Base-by-base conservation (phyloP, 225 moss, liverwort and hornwort species). In the Lunularia cruciata region DNA sequence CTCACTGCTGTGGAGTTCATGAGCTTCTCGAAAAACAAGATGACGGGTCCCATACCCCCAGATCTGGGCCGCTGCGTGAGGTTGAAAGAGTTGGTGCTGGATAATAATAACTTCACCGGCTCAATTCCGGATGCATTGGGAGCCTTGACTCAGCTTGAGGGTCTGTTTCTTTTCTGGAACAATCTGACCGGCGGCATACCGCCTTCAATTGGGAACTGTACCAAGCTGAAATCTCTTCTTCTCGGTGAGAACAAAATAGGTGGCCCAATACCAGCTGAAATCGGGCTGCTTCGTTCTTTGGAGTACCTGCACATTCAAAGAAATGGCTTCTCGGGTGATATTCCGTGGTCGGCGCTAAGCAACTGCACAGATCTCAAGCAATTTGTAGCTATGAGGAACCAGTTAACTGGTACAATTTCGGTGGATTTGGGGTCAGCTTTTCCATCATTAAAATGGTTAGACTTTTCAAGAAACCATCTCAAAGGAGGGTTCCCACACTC, bases 111-210 rank as follows among this genome's bases (percentile, higher is more conserved):
- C 20, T 54, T 76, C 9, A 53, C 1, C 9, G 70, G 70, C 27
- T 42, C n/a, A 1, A 55, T 74, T 2, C 73, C 73, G 0, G 3
- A 37, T 18, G 51, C 52, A 53, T 20, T 74, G 18, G 66, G 65
- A 7, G 38, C 32, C 64, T 75, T 83, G 70, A 39, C 36, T 28
- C 35, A 36, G 14, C 67, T 83, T 56, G 33, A 68, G 62, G 72
- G 36, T 34, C 79, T 85, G 36, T 82, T 85, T 73, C 73, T 87
- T 15, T 87, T 82, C 0, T 39, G 61, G 25, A 85, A 85, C 55
- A 35, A 80, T 13, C 65, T 87, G 38, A 79, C 75, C 19, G 73
- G 85, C 15, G 57, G 30, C 32, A 60, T 83, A 8, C 85, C 86
- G 9, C 15, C 35, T 16, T 35, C 34, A 8, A 26, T 68, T 9